Percentiles rank a stretch among this genome's conserved stretches.
Conservation (phyloP, 768 basidiomycete species). For the Pisolithus orientalis region DNA sequence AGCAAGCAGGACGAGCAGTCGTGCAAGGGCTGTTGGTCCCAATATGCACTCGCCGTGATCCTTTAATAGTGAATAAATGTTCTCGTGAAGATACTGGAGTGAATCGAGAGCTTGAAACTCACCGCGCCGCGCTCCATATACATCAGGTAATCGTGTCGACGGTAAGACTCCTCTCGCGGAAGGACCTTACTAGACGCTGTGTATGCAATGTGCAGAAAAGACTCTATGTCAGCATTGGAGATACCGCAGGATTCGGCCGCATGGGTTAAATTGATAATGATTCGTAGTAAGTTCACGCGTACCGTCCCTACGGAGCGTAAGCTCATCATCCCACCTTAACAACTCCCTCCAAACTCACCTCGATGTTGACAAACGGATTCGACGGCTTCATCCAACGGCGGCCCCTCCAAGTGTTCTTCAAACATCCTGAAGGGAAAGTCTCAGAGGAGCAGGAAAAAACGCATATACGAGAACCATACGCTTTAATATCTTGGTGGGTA, state of each 20-base stretch:
- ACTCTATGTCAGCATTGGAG: constrained; percentile 20
- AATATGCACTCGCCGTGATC: constrained; percentile 18
- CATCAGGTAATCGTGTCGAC: constrained; percentile 2
- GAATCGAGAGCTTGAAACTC: constrained; percentile 17
- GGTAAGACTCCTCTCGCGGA: background rate
- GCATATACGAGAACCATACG: constrained; percentile 5
- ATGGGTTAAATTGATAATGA: constrained; percentile 21
- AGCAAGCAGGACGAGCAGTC: constrained; percentile 25
- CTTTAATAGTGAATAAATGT: constrained; percentile 11
- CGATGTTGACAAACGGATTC: background rate
- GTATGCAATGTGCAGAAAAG: constrained; percentile 21
- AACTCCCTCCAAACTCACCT: background rate
- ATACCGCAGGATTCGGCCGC: constrained; percentile 12
- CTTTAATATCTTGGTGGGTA: constrained; percentile 11
- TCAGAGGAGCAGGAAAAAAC: background rate
- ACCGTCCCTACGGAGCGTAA: constrained; percentile 8
- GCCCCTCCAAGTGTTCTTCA: background rate
- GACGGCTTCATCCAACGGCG: background rate
- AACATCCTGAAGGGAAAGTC: background rate
- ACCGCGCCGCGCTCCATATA: constrained; percentile 12
- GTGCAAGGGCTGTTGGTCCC: constrained; percentile 23
- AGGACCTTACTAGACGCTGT: constrained; percentile 14
- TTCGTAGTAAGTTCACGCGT: constrained; percentile 22
- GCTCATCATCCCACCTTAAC: background rate
- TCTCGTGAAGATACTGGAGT: constrained; percentile 9